A percentile compares a stretch with the other conserved stretches of the same genome.
Conservation (phyloP, 495 filamentous ascomycete genomes). For the Penicillium coprophilum region DNA sequence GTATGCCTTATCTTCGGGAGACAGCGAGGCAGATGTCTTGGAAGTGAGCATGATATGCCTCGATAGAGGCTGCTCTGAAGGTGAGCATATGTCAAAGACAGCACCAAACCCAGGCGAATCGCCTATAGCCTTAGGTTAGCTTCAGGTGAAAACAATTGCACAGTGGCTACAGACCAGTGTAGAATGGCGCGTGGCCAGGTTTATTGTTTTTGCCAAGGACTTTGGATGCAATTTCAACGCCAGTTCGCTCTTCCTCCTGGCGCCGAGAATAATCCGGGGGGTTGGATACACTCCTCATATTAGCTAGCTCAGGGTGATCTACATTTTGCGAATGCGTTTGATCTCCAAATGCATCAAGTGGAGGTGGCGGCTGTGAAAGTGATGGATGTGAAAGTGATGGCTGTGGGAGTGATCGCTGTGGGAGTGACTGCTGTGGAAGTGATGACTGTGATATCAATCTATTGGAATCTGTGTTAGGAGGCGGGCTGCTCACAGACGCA, state of each 20-base stretch:
- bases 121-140: background rate
- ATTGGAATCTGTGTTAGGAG: background rate
- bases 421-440: background rate
- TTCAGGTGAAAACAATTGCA: background rate
- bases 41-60: slow-evolving; percentile 31
- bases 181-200: slow-evolving; percentile 29
- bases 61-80: slow-evolving; percentile 20
- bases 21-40: slow-evolving; percentile 13
- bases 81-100: slow-evolving; percentile 23
- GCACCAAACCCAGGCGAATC: slow-evolving; percentile 25
- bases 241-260: slow-evolving; percentile 28
- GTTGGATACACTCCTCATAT: slow-evolving; percentile 1
- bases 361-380: background rate
- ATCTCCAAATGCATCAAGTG: background rate
- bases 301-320: background rate
- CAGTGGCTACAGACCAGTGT: slow-evolving; percentile 24
- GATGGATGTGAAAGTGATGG: background rate
- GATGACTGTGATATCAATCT: background rate
- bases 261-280: background rate
- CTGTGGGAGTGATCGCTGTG: slow-evolving; percentile 5
- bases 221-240: slow-evolving; percentile 32
- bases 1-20: slow-evolving; percentile 30
- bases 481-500: background rate
- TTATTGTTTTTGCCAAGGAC: slow-evolving; percentile 23
- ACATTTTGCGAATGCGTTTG: background rate